Evolutionary conservation across 148 eudicot genomes (phyloP).

Genomic region (Nepenthes mirabilis): DNA sequence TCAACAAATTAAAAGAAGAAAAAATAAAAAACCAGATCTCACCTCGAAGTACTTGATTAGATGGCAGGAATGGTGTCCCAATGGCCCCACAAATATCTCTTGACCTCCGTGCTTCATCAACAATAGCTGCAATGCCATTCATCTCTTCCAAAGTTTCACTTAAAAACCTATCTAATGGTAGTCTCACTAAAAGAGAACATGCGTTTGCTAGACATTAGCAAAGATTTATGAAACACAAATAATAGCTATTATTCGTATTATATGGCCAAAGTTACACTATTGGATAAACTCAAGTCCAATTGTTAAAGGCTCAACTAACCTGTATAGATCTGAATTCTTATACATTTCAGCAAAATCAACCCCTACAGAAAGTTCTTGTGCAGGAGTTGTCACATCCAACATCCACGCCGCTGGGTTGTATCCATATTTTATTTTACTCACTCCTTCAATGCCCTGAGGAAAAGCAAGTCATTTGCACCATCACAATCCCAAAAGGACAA

Average conservation of each 20-base stretch:
- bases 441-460: background rate
- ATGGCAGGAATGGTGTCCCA: background rate
- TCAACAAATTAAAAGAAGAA: background rate
- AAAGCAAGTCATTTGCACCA: background rate
- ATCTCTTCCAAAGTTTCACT: no score
- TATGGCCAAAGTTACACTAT: background rate
- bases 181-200: no score
- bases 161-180: no score
- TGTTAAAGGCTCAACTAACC: background rate
- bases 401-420: no score
- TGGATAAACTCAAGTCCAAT: background rate
- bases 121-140: conserved; percentile 20
- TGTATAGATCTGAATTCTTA: background rate
- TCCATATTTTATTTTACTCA: background rate
- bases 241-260: background rate
- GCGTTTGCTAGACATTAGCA: no score
- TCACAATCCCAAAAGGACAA: no score
- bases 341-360: background rate
- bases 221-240: background rate
- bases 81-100: conserved; percentile 1
- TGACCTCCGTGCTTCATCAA: background rate
- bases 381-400: background rate
- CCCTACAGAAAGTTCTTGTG: background rate
- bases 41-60: conserved; percentile 14
- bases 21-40: background rate